A percentile compares a stretch with the other conserved stretches of the same genome.
These are phyloP conservation scores for Lactarius pseudohatsudake DNA, from an alignment of 768 basidiomycete species.

Conservation along the genomic window DNA sequence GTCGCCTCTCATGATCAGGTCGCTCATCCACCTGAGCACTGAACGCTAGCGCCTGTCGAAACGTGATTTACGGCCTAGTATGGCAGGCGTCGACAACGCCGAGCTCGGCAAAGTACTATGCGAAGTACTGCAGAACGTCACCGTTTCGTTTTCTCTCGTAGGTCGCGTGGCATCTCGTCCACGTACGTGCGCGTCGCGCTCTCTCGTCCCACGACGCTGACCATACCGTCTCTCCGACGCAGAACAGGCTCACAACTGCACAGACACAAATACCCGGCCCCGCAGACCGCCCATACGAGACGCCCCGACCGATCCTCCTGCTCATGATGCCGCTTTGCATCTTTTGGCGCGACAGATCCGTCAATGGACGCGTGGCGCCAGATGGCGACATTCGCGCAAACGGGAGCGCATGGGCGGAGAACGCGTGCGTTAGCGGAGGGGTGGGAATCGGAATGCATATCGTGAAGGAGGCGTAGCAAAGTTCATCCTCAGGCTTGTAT, in stretches of 20 bases:
- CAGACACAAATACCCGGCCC: slow-evolving; percentile 75
- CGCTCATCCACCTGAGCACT: slow-evolving; percentile 61
- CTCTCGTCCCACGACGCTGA: slow-evolving; percentile 43
- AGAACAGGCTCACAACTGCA: slow-evolving; percentile 70
- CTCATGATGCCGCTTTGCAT: slow-evolving; percentile 76
- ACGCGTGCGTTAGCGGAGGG: slow-evolving; percentile 85
- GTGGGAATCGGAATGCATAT: slow-evolving; percentile 73
- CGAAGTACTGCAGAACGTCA: slow-evolving; percentile 84
- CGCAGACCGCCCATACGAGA: slow-evolving; percentile 59
- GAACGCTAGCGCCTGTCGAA: slow-evolving; percentile 89
- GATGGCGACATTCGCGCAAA: slow-evolving; percentile 74
- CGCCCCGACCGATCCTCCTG: slow-evolving; percentile 80
- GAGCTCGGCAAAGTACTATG: slow-evolving; percentile 77
- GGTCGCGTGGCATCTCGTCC: slow-evolving; percentile 70
- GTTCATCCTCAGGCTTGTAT: too few relatives aligned
- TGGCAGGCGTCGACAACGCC: slow-evolving; percentile 73
- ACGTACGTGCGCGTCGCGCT: slow-evolving; percentile 56
- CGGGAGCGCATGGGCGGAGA: slow-evolving; percentile 54
- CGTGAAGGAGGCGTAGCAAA: neutral
- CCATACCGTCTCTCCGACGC: neutral
- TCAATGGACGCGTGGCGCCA: slow-evolving; percentile 84
- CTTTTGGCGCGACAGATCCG: slow-evolving; percentile 59
- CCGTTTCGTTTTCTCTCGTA: slow-evolving; percentile 62
- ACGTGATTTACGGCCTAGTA: slow-evolving; percentile 61
- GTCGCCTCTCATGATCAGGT: slow-evolving; percentile 47